Evolutionary conservation across 1,284 basidiomycete species (phyloP), one percentile per base, ranked within the genome.

Genomic region (Marasmius oreades): DNA sequence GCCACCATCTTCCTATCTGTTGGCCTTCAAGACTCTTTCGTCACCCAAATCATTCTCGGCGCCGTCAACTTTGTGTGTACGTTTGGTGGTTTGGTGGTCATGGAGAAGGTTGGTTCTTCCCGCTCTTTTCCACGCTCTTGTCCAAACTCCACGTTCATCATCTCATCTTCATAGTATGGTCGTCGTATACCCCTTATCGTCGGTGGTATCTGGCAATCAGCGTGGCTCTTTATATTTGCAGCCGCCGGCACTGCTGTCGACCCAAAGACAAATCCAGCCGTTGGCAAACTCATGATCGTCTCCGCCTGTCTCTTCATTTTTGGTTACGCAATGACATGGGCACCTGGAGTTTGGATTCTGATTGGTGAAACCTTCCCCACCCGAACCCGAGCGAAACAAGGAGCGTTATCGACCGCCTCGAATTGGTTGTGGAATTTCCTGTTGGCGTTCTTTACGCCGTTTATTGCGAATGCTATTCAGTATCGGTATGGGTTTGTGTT

Each of bases 321-420:
- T 31, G 88, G 87, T 12, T 92, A 86, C 66, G 88, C 90, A 1
- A 84, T 77, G 70, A 90, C 89, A 20, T 92, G 88, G 87, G 84
- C 79, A 31, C 82, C 84, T 23, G 84, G 85, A 55, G 72, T 90
- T 53, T 91, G 88, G 88, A 89, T 87, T 68, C 73, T 89, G 20
- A 86, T 85, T 58, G 86, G 86, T 36, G 90, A 92, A 70, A 88
- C 86, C 1, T 91, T 91, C 77, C 82, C 86, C 0, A 88, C 86
- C 12, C 74, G 83, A 43, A 90, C 88, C 5, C 78, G 90, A 55
- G 87, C 88, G 5, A 90, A 89, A 70, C 90, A 92, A 66, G 88
- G 84, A 11, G 81, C 87, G 16, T 69, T 93, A 37, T 79, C 89
- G 1, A 90, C 88, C 0, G 78, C 85, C 0, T 75, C 77, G 18